phyloP scores from a whole-genome alignment of 1,284 basidiomycete genomes.

The Sphaerobolus stellatus region DNA sequence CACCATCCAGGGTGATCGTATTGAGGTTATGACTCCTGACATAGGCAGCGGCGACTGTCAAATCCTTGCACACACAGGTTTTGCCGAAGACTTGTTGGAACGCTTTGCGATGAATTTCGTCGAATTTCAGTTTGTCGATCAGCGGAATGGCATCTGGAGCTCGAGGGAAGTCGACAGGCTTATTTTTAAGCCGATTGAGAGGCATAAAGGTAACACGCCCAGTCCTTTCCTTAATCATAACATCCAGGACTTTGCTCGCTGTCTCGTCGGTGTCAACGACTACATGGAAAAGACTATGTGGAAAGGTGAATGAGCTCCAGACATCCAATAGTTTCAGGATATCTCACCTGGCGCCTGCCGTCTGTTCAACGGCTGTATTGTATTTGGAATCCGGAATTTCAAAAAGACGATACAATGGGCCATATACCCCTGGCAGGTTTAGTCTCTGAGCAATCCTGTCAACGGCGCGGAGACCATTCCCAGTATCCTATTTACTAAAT shows the following conservation, averaged over 20 bases:
- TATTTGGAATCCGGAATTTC: conserved; percentile 87
- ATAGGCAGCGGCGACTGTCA: conserved; percentile 91
- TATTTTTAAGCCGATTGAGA: conserved; percentile 91
- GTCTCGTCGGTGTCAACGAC: conserved; percentile 97
- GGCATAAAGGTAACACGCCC: conserved; percentile 99
- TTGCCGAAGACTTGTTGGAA: conserved; percentile 99
- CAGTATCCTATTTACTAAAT: conserved; percentile 68
- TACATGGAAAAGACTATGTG: conserved; percentile 86
- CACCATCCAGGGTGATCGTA: conserved; percentile 96
- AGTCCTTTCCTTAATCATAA: conserved; percentile 89
- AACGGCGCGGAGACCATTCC: conserved; percentile 81
- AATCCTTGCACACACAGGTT: conserved; percentile 92
- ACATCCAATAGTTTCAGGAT: conserved; percentile 1
- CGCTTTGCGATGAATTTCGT: conserved; percentile 72
- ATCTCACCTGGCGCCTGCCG: conserved; percentile 85
- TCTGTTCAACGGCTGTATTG: conserved; percentile 92
- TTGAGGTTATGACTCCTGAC: conserved; percentile 94
- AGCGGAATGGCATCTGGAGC: conserved; percentile 88
- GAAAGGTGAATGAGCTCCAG: conserved; percentile 9
- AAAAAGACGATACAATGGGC: conserved; percentile 92
- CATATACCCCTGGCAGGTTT: conserved; percentile 80
- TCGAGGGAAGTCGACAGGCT: conserved; percentile 65
- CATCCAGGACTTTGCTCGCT: conserved; percentile 82
- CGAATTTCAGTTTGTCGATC: conserved; percentile 81
- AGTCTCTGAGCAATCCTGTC: conserved; percentile 78